phyloP scores from a whole-genome alignment of 129 eudicot genomes.

The Arctium minus region DNA sequence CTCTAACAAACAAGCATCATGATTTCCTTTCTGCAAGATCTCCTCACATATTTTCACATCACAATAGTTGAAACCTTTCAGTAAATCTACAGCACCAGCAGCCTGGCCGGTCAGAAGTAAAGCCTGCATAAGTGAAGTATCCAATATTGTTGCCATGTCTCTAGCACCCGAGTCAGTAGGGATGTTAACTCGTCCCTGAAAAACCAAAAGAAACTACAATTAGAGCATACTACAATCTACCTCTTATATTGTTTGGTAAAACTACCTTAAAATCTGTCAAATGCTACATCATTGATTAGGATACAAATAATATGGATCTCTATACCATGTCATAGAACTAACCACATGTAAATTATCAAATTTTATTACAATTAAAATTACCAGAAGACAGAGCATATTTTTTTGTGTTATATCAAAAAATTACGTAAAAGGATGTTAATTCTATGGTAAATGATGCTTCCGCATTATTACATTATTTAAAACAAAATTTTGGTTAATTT shows the following conservation, averaged over 20 bases:
- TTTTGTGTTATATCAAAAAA: not conserved
- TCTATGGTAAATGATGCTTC: not conserved
- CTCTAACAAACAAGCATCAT: conserved; percentile 63
- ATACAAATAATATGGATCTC: not conserved
- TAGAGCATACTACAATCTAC: conserved; percentile 13
- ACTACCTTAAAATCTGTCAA: not conserved
- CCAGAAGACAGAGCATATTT: not conserved
- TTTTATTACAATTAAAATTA: not conserved
- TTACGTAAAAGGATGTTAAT: not conserved
- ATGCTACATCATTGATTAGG: not conserved
- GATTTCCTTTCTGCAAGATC: conserved; percentile 72
- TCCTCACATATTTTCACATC: conserved; percentile 81
- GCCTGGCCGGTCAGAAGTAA: conserved; percentile 80
- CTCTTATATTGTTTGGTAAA: not conserved
- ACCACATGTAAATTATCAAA: not conserved
- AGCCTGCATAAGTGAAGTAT: conserved; percentile 94
- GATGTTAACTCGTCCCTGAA: conserved; percentile 56
- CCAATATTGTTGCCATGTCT: conserved; percentile 80
- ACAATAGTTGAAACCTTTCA: conserved; percentile 85
- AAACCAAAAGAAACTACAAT: conserved; percentile 25
- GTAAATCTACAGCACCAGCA: conserved; percentile 63
- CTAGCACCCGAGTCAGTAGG: conserved; percentile 79
- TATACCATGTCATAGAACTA: not conserved
- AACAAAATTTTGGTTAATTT: not conserved
- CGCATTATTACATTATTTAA: not conserved